Base-by-base conservation (phyloP, 208 protist species). In the Herpetomonas samuelpessoai region DNA sequence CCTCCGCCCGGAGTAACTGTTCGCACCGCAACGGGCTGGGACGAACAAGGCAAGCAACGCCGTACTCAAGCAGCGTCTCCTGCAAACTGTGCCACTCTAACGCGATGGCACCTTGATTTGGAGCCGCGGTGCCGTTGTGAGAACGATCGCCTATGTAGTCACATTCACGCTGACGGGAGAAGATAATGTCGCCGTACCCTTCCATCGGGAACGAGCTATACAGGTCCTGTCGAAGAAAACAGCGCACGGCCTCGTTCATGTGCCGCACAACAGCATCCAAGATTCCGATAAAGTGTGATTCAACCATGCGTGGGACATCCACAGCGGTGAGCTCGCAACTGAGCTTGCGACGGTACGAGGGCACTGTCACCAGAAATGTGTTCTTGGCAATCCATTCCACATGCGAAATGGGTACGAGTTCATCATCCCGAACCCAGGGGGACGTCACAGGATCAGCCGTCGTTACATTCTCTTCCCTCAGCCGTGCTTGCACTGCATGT, bases 271-370 rank as follows among this genome's bases (percentile, higher is more conserved):
- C 21, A 12, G 25, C 52, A 2, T 0, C 16, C 0, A 74, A 47
- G 1, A 3, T 2, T 6, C 71, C 61, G 21, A 71, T 31, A 10
- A 66, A 19, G 2, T 26, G n/a, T 3, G 26, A 7, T 2, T 46
- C 27, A 1, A 54, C 69, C 26, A 67, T 66, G n/a, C 78, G 71
- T 0, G 72, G 78, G 1, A 85, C 57, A 38, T 85, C 82, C 28
- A 83, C 75, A 0, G 74, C 74, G 9, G 82, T 65, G 30, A 89
- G 71, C 65, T 86, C 78, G 29, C 76, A 85, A 48, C 76, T 76
- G 10, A 85, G 49, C 18, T 58, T 70, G n/a, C 61, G 27, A 2
- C 55, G 25, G 45, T 78, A 76, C 0, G 60, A 30, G 6, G 65
- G 69, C 3, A 83, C 57, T 18, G 45, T 35, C 0, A 86, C 75